phyloP scores from a whole-genome alignment of 768 basidiomycete genomes.

The Leucocoprinus birnbaumii region DNA sequence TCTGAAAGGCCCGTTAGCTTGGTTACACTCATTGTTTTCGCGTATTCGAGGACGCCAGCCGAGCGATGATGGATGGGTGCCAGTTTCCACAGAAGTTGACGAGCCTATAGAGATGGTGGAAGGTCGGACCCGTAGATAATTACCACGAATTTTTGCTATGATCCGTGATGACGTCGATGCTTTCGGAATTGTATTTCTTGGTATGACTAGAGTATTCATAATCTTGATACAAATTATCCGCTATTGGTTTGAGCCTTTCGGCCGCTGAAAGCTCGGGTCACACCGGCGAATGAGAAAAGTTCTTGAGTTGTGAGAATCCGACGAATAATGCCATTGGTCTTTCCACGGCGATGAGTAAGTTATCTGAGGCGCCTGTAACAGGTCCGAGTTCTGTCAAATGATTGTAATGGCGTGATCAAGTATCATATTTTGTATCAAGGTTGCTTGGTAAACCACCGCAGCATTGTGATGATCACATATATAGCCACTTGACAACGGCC shows the following conservation, averaged over 20 bases:
- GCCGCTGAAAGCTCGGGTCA: neutral
- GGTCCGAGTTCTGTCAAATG: neutral
- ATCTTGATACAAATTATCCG: neutral
- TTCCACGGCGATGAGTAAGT: neutral
- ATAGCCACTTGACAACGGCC: neutral
- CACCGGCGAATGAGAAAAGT: neutral
- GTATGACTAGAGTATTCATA: neutral
- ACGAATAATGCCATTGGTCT: too few relatives aligned
- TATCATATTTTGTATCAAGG: too few relatives aligned
- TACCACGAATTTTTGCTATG: neutral
- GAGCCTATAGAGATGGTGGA: constrained; percentile 63
- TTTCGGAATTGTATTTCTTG: neutral
- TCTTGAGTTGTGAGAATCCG: too few relatives aligned
- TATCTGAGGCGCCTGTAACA: neutral
- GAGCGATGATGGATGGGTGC: constrained; percentile 69
- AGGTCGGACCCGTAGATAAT: constrained; percentile 1
- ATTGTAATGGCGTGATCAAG: constrained; percentile 7
- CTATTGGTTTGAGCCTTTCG: neutral
- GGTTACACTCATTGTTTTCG: constrained; percentile 28
- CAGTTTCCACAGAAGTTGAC: constrained; percentile 70
- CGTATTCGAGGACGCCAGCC: constrained; percentile 50
- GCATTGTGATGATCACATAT: neutral
- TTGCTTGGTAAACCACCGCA: constrained; percentile 4
- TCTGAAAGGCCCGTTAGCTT: constrained; percentile 21
- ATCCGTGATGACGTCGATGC: neutral